phyloP scores from a whole-genome alignment of 495 filamentous ascomycete species.

The Cercophora scortea region DNA sequence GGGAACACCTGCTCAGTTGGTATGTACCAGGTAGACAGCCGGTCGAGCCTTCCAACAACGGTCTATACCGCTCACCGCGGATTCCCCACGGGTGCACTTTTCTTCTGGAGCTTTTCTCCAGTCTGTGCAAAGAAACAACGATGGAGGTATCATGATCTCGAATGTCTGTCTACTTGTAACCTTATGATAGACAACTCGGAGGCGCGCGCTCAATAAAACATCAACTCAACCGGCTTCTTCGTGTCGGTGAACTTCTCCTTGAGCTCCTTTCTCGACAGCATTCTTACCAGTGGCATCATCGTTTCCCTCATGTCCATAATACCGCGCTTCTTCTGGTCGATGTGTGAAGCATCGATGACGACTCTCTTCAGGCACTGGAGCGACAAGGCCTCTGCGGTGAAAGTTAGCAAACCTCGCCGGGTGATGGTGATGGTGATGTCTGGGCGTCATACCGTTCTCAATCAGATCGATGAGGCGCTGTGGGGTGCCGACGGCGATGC shows the following conservation, averaged over 20 bases:
- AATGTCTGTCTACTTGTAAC: background rate
- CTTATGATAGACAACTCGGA: background rate
- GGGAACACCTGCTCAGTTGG: too few relatives aligned
- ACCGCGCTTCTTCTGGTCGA: slow-evolving; percentile 86
- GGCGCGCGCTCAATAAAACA: slow-evolving; percentile 44
- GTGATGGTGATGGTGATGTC: background rate
- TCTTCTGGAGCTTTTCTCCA: too few relatives aligned
- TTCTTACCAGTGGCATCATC: slow-evolving; percentile 61
- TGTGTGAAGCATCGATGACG: slow-evolving; percentile 79
- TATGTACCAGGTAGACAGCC: too few relatives aligned
- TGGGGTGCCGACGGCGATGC: slow-evolving; percentile 86
- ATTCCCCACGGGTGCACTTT: too few relatives aligned
- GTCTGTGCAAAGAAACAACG: too few relatives aligned
- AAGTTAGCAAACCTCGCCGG: slow-evolving; percentile 11
- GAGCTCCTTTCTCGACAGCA: slow-evolving; percentile 59
- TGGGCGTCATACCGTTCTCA: slow-evolving; percentile 52
- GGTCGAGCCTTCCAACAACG: too few relatives aligned
- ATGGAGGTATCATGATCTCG: too few relatives aligned
- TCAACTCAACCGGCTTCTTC: slow-evolving; percentile 43
- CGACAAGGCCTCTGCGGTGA: slow-evolving; percentile 53
- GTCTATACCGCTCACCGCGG: too few relatives aligned
- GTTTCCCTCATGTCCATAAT: slow-evolving; percentile 92
- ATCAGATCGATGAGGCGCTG: slow-evolving; percentile 72
- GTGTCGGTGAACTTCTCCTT: slow-evolving; percentile 56
- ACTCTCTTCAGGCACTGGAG: slow-evolving; percentile 64